phyloP scores from a whole-genome alignment of 2,329 filamentous ascomycete genomes.

The Zasmidium angulare region DNA sequence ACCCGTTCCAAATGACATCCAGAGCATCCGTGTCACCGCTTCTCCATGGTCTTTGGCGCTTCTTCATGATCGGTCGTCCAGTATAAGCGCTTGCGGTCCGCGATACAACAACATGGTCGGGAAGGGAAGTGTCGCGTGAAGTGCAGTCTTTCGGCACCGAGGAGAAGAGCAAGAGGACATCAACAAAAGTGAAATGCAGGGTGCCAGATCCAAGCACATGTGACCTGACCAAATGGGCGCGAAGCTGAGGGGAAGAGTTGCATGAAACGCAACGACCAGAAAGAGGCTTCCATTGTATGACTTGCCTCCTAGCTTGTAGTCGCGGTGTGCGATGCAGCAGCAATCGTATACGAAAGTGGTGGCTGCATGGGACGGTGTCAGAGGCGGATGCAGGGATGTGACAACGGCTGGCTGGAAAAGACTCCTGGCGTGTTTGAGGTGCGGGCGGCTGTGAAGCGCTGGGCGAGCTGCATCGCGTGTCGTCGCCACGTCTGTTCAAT shows the following conservation, averaged over 20 bases:
- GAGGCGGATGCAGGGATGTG: conserved; percentile 2
- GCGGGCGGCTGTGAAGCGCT: conserved; percentile 4
- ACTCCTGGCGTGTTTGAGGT: conserved; percentile 5
- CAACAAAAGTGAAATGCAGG: not conserved
- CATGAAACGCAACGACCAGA: not conserved
- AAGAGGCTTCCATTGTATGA: no score
- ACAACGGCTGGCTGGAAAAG: conserved; percentile 7
- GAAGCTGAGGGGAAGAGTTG: not conserved
- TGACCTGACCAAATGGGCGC: not conserved
- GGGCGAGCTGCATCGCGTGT: not conserved
- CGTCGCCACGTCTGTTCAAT: not conserved
- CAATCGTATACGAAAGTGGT: not conserved
- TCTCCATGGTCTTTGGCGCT: not conserved
- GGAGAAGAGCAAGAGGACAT: not conserved
- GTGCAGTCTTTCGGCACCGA: not conserved
- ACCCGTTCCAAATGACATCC: conserved; percentile 2
- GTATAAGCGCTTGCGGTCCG: not conserved
- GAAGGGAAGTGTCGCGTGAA: not conserved
- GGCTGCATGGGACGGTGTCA: conserved; percentile 6
- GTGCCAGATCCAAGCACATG: not conserved
- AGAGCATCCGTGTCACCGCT: not conserved
- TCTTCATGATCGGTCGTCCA: conserved; percentile 1
- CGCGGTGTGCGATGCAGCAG: not conserved
- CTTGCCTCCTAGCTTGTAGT: no score
- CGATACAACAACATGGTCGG: conserved; percentile 1